A percentile compares a stretch with the other conserved stretches of the same genome.
Evolutionary conservation across 164 flowering plant species (phyloP).

Genomic region (Magnolia officinalis): DNA sequence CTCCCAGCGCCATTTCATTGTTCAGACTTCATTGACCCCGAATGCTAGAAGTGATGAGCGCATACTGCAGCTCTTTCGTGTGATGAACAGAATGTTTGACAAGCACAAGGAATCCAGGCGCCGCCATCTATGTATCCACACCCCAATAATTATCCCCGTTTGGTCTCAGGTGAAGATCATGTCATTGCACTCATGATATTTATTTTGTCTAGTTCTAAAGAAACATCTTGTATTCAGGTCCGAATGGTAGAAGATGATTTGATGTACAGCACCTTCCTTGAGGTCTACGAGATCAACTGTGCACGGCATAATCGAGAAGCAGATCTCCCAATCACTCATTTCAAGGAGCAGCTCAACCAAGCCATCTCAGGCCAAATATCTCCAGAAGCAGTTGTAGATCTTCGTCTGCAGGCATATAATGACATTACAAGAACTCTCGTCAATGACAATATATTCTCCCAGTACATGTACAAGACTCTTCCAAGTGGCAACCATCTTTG

Average conservation of each 20-base stretch:
- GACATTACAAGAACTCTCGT: slow-evolving; percentile 75
- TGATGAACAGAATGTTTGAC: slow-evolving; percentile 97
- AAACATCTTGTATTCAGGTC: slow-evolving; percentile 44
- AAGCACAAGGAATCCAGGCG: slow-evolving; percentile 97
- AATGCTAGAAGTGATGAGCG: slow-evolving; percentile 99
- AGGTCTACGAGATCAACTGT: slow-evolving; percentile 97
- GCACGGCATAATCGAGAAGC: slow-evolving; percentile 89
- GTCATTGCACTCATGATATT: neutral
- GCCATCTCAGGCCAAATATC: slow-evolving; percentile 91
- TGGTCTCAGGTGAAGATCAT: slow-evolving; percentile 90
- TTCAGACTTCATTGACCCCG: slow-evolving; percentile 94
- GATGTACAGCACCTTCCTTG: slow-evolving; percentile 95
- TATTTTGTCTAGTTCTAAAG: neutral
- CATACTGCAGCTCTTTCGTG: slow-evolving; percentile 93
- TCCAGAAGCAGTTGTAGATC: slow-evolving; percentile 84
- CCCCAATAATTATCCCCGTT: slow-evolving; percentile 97
- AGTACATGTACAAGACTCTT: slow-evolving; percentile 94
- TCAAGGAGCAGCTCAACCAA: slow-evolving; percentile 93
- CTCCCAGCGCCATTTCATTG: slow-evolving; percentile 94
- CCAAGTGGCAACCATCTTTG: slow-evolving; percentile 86
- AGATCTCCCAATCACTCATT: slow-evolving; percentile 89
- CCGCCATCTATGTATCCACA: slow-evolving; percentile 84
- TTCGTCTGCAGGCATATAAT: slow-evolving; percentile 88
- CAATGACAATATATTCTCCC: slow-evolving; percentile 79
- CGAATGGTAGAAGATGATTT: slow-evolving; percentile 99